Evolutionary conservation across 2,329 filamentous ascomycete genomes (phyloP), one percentile per base, ranked within the genome.

Genomic region (Capronia coronata): DNA sequence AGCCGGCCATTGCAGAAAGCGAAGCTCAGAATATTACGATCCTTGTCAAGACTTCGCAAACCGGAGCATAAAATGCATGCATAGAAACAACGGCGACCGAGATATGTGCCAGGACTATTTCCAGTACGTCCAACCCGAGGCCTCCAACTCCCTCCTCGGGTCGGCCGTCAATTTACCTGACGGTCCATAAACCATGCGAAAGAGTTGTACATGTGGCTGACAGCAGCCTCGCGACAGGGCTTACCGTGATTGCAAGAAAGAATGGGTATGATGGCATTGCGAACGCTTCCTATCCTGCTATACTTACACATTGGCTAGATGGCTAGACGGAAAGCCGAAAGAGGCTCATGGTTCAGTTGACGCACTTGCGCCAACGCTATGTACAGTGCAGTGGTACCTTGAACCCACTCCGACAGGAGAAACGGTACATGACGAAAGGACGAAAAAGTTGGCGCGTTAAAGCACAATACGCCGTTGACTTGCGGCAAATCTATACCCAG

Each of bases 81-180:
- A 89, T 65, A 80, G 93, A 18, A 98, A 98, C 66, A 83, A 78
- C 18, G 90, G 87, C 11, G 88, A 97, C 65, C 79, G 83, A 58
- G 75, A 83, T n/a, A 86, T 97, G 85, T 98, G 93, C 65, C 76
- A 78, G 57, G 91, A 97, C 67, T 97, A 94, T 66, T 97, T 98
- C 65, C 87, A 96, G 89, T 96, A 67, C 70, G 86, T 70, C 59
- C 18, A 19, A 18, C n/a, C 7, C 16, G 3, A 18, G 22, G 19
- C 19, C 18, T 22, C 16, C 46, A 21, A 9, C 22, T 39, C 30
- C 29, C 7, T 16, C 3, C 7, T 19, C 34, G 19, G 14, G 51
- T 35, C 44, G 19, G 23, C 43, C 13, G 38, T 27, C 19, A 18
- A 14, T 16, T 23, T 16, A 14, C 32, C 9, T 18, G 22, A 27